A percentile compares a stretch with the other conserved stretches of the same genome.
Evolutionary conservation across 768 basidiomycete species (phyloP).

Genomic region (Leucogyrophana mollusca): DNA sequence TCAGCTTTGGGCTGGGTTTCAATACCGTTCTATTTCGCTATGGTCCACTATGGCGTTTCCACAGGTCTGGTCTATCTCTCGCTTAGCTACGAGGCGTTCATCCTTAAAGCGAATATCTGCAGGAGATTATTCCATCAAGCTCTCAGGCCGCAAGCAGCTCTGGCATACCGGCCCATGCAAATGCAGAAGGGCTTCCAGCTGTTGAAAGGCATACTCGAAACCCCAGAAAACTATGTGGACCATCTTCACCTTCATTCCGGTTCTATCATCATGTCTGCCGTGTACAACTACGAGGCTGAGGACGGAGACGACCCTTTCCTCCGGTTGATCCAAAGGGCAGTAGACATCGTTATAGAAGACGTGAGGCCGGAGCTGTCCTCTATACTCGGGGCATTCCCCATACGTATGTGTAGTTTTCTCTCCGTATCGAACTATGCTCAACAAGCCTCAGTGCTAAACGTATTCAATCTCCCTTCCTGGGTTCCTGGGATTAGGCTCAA

Average conservation of each 20-base stretch:
- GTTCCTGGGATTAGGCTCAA: neutral
- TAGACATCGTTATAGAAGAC: neutral
- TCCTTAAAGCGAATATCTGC: slow-evolving; percentile 19
- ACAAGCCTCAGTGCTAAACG: neutral
- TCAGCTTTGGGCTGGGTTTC: neutral
- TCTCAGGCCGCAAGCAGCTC: slow-evolving; percentile 31
- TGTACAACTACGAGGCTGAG: neutral
- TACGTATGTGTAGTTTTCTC: neutral
- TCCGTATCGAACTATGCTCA: neutral
- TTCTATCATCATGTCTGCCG: slow-evolving; percentile 1
- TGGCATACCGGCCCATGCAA: slow-evolving; percentile 23
- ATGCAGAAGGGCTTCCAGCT: slow-evolving; percentile 19
- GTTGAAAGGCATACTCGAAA: slow-evolving; percentile 20
- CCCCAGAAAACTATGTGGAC: slow-evolving; percentile 25
- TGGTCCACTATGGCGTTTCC: neutral
- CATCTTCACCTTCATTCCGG: slow-evolving; percentile 24
- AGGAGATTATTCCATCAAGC: slow-evolving; percentile 35
- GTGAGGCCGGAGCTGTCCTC: neutral
- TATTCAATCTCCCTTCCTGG: slow-evolving; percentile 4
- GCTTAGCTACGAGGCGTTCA: neutral
- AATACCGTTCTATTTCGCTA: neutral
- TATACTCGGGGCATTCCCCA: neutral
- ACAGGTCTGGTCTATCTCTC: slow-evolving; percentile 7
- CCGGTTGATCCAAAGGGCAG: no score
- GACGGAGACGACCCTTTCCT: neutral